These are phyloP conservation scores for Schwanniomyces etchellsii DNA, from an alignment of 1,139 yeast genomes.

Conservation along the genomic window DNA sequence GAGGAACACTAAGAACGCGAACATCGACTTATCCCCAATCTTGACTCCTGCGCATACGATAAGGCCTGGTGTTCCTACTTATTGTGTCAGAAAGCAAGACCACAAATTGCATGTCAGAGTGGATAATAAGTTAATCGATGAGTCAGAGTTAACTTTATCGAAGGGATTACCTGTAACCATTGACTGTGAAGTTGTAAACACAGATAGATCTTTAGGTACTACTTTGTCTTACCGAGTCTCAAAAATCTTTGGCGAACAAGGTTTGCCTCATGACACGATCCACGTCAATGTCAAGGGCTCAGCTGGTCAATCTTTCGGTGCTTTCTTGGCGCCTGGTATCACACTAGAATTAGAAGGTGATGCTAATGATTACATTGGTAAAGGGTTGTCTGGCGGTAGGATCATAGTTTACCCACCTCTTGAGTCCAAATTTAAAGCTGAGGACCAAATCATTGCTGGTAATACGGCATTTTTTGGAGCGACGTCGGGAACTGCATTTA, in stretches of 20 bases:
- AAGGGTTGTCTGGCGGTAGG: slow-evolving; percentile 95
- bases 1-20: slow-evolving; percentile 85
- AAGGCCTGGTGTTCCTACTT: slow-evolving; percentile 97
- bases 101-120: slow-evolving; percentile 88
- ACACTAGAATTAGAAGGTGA: slow-evolving; percentile 96
- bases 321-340: slow-evolving; percentile 92
- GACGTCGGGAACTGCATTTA: slow-evolving; percentile 88
- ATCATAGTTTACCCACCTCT: slow-evolving; percentile 88
- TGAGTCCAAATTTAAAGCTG: slow-evolving; percentile 80
- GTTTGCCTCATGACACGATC: slow-evolving; percentile 92
- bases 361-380: slow-evolving; percentile 96
- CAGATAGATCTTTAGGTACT: slow-evolving; percentile 94
- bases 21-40: slow-evolving; percentile 86
- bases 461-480: slow-evolving; percentile 98
- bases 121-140: slow-evolving; percentile 94
- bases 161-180: slow-evolving; percentile 93
- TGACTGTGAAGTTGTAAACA: slow-evolving; percentile 87
- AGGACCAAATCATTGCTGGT: slow-evolving; percentile 94
- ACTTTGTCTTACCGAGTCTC: slow-evolving; percentile 92
- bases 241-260: slow-evolving; percentile 86
- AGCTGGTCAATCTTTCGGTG: slow-evolving; percentile 99
- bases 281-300: slow-evolving; percentile 89
- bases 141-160: slow-evolving; percentile 87
- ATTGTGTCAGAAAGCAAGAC: slow-evolving; percentile 91
- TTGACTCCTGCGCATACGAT: slow-evolving; percentile 95